These are phyloP conservation scores for Breynia disticha DNA, from an alignment of 441 rosid genomes.

Conservation along the genomic window DNA sequence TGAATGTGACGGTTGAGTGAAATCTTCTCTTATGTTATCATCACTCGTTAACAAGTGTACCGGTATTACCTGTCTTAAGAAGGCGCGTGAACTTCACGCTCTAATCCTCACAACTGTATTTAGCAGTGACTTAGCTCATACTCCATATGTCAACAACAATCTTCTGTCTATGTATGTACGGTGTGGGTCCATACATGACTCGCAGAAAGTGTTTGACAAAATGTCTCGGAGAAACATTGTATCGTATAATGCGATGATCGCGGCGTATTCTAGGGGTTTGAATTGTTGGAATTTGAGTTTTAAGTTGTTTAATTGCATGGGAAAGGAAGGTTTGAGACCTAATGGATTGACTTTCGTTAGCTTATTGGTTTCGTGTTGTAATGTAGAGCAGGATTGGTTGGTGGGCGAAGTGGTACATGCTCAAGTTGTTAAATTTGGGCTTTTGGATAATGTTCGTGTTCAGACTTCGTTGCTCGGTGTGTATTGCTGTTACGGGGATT, in stretches of 20 bases:
- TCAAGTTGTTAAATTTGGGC: slow-evolving; percentile 43
- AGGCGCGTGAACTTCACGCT: slow-evolving; percentile 69
- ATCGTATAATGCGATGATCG: slow-evolving; percentile 53
- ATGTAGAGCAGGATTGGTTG: slow-evolving; percentile 36
- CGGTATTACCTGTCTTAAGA: slow-evolving; percentile 30
- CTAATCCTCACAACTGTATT: slow-evolving; percentile 33
- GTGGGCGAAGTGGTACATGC: slow-evolving; percentile 51
- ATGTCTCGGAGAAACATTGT: slow-evolving; percentile 60
- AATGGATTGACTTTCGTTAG: slow-evolving; percentile 64
- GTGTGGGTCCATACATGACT: slow-evolving; percentile 42
- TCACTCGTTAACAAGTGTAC: slow-evolving; percentile 50
- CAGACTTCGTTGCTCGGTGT: slow-evolving; percentile 72
- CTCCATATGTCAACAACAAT: slow-evolving; percentile 55
- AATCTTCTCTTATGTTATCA: slow-evolving; percentile 12
- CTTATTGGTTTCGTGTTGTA: slow-evolving; percentile 48
- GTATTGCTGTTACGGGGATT: slow-evolving; percentile 58
- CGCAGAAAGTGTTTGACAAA: slow-evolving; percentile 54
- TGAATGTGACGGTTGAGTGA: background rate
- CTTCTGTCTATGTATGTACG: slow-evolving; percentile 54
- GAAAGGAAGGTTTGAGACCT: slow-evolving; percentile 38
- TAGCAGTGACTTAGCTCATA: slow-evolving; percentile 12
- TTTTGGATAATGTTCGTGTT: slow-evolving; percentile 34
- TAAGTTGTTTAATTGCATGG: slow-evolving; percentile 30
- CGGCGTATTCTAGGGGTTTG: slow-evolving; percentile 52
- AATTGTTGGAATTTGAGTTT: slow-evolving; percentile 24